A percentile compares a stretch with the other conserved stretches of the same genome.
These are phyloP conservation scores for Amborella trichopoda DNA, from an alignment of 164 flowering plant species.

Conservation along the genomic window DNA sequence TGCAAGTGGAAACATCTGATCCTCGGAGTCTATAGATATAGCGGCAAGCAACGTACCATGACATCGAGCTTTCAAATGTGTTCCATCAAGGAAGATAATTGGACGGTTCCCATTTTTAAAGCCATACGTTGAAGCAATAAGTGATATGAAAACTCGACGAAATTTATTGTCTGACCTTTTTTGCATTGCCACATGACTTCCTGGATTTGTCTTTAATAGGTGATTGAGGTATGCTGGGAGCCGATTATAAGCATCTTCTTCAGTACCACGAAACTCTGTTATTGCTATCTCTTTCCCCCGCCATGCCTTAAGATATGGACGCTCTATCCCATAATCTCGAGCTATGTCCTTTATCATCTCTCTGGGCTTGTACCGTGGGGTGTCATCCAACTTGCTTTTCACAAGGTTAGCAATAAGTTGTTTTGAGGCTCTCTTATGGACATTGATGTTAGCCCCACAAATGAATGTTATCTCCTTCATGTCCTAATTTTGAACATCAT, in stretches of 20 bases:
- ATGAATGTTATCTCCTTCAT: too few species aligned
- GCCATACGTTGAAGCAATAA: constrained; percentile 30
- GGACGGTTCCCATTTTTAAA: constrained; percentile 48
- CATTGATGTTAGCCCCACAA: too few species aligned
- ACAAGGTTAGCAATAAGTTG: constrained; percentile 31
- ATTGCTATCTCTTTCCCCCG: constrained; percentile 36
- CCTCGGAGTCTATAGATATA: constrained; percentile 48
- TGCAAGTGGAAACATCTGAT: constrained; percentile 50
- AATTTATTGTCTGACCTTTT: constrained; percentile 31
- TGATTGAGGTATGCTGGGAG: constrained; percentile 38
- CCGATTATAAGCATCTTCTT: constrained; percentile 32
- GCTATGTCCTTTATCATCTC: constrained; percentile 36
- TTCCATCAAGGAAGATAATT: constrained; percentile 37
- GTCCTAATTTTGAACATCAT: too few species aligned
- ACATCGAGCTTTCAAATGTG: constrained; percentile 39
- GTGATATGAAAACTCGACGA: constrained; percentile 33
- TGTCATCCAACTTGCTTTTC: constrained; percentile 32
- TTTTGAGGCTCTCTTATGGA: too few species aligned
- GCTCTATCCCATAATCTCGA: constrained; percentile 34
- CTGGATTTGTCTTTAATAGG: constrained; percentile 46
- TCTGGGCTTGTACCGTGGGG: constrained; percentile 32
- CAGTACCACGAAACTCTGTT: constrained; percentile 40
- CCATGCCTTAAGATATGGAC: constrained; percentile 37
- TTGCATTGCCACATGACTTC: constrained; percentile 25
- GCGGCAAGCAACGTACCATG: constrained; percentile 49